phyloP scores from a whole-genome alignment of 257 asterid species.

The Hygrophila difformis region DNA sequence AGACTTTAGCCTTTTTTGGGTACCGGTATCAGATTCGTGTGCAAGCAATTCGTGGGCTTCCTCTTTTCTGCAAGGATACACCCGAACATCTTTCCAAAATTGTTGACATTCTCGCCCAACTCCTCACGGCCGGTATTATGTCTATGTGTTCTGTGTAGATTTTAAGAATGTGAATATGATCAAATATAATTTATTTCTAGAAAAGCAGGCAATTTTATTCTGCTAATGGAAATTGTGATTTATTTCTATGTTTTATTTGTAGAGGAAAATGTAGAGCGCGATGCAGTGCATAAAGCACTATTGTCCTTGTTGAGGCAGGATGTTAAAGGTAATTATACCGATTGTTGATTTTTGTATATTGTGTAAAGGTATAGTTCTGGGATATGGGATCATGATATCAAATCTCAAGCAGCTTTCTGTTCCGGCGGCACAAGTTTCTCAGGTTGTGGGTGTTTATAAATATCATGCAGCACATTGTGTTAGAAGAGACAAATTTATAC shows the following conservation, averaged over 20 bases:
- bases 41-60: slow-evolving; percentile 96
- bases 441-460: too few species aligned
- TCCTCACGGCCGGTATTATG: slow-evolving; percentile 78
- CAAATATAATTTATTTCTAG: not conserved
- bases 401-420: too few species aligned
- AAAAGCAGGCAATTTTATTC: not conserved
- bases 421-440: too few species aligned
- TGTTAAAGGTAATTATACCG: slow-evolving; percentile 51
- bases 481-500: too few species aligned
- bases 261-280: slow-evolving; percentile 98
- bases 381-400: slow-evolving; percentile 6
- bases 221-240: slow-evolving; percentile 9
- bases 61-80: slow-evolving; percentile 96
- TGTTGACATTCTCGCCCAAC: slow-evolving; percentile 94
- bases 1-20: not conserved
- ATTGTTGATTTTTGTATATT: not conserved
- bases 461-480: not conserved
- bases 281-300: slow-evolving; percentile 92
- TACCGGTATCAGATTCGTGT: slow-evolving; percentile 54
- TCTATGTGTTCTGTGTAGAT: slow-evolving; percentile 11
- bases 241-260: slow-evolving; percentile 12
- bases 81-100: slow-evolving; percentile 89
- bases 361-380: slow-evolving; percentile 8
- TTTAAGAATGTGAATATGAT: slow-evolving; percentile 11
- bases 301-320: slow-evolving; percentile 87